phyloP scores from a whole-genome alignment of 2,329 filamentous ascomycete species.

The Chaetomiaceae sp. region DNA sequence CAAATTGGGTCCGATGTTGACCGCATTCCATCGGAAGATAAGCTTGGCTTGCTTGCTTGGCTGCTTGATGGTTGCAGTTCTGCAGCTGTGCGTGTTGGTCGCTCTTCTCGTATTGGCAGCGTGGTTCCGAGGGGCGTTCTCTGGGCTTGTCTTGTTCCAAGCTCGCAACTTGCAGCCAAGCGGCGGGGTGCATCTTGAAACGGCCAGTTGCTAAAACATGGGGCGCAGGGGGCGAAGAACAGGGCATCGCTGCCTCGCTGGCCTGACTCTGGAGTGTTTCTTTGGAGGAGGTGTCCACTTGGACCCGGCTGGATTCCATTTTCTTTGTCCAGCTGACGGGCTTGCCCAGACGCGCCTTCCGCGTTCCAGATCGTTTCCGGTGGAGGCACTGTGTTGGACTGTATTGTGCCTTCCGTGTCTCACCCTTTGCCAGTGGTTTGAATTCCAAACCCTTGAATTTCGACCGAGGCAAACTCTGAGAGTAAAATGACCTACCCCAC shows the following conservation, averaged over 20 bases:
- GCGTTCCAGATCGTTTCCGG: not conserved
- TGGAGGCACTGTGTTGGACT: no score
- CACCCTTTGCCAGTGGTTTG: no score
- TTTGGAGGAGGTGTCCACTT: no score
- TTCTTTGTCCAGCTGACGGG: constrained; percentile 14
- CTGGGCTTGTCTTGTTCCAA: no score
- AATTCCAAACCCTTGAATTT: no score
- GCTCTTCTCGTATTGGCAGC: not conserved
- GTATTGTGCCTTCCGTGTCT: no score
- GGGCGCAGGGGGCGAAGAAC: not conserved
- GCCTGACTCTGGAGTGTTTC: not conserved
- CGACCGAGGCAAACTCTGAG: no score
- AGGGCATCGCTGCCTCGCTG: constrained; percentile 2
- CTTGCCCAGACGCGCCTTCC: constrained; percentile 7
- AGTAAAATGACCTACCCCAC: no score
- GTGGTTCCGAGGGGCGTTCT: not conserved
- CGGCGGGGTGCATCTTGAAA: constrained; percentile 5
- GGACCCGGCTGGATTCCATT: no score
- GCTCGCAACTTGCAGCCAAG: no score
- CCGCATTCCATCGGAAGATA: not conserved
- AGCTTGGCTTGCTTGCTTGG: not conserved
- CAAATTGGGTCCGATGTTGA: not conserved
- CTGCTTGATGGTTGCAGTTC: no score
- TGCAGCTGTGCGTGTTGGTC: no score
- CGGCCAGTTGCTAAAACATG: not conserved